Base-by-base conservation (phyloP, 2,329 filamentous ascomycete species). In the Penicillium fuscoglaucum region DNA sequence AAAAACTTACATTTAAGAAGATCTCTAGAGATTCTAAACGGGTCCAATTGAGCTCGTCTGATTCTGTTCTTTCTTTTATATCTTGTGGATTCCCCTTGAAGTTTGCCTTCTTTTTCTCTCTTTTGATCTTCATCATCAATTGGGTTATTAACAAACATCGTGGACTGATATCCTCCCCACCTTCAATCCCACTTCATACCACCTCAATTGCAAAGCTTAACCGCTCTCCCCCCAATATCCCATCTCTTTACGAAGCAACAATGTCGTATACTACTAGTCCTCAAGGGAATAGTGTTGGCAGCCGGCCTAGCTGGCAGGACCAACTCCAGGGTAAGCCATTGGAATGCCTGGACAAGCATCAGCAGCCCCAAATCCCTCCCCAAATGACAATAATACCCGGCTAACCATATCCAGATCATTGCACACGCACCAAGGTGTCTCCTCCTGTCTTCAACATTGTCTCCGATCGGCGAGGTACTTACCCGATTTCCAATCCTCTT, bases 381-480 rank as follows among this genome's bases (percentile, higher is more conserved):
- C 40, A 28, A 40, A 24, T 62, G 12, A 47, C 24, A 24, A 21
- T 59, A 57, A 48, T 15, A 51, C 8, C 47, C 60, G 52, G 62
- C 54, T 62, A 47, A 64, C 24, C 24, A 49, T n/a, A 54, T 46
- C 44, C 65, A 89, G 87, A 83, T 57, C 79, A 83, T 62, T 90
- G 87, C 72, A 81, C 79, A 57, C 78, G 79, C 60, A 78, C 78
- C 55, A 81, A 84, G 60, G 70, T 85, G 41, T 73, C 77, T 44
- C 74, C 79, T 49, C 88, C 88, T 8, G 76, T 84, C 53, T 92
- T 87, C 72, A 85, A 88, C 70, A 85, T 90, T 66, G 83, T 90
- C 52, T 91, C 89, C 67, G 89, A 91, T 74, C 84, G 88, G 72
- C 83, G 89, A 83, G 88, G 88, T 90, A 81, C 59, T 57, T 64